Conservation (phyloP, 192 early-diverging fungal species). For the Tieghemiomyces parasiticus region DNA sequence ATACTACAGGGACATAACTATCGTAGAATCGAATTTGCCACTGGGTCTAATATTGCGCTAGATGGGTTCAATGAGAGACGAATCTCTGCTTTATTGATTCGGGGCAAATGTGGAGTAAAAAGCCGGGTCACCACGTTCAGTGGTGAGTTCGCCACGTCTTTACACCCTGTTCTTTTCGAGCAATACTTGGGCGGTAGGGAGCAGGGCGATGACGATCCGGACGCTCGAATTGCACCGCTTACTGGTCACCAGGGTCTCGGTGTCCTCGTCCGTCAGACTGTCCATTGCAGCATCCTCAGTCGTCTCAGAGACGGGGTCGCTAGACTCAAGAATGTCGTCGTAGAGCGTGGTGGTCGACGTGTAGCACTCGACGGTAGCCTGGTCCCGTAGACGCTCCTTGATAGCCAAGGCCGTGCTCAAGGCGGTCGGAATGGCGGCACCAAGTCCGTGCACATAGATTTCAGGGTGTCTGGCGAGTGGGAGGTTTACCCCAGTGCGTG, state of each 20-base stretch:
- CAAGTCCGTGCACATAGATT: not conserved
- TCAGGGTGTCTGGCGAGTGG: not conserved
- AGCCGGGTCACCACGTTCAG: no score
- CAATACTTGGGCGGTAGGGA: not conserved
- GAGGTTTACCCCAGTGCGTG: not conserved
- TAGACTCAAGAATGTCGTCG: not conserved
- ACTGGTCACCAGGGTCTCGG: not conserved
- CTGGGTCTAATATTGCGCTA: no score
- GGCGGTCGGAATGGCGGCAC: not conserved
- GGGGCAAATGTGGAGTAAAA: no score
- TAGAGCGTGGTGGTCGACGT: not conserved
- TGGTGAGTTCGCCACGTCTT: no score
- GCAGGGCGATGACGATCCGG: not conserved
- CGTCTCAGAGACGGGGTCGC: not conserved
- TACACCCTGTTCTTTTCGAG: no score
- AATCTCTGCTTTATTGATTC: no score
- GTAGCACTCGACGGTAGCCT: not conserved
- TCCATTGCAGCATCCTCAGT: not conserved
- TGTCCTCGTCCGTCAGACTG: not conserved
- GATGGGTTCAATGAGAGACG: no score
- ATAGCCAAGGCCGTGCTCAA: not conserved
- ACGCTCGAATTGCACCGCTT: not conserved
- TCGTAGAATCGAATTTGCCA: no score
- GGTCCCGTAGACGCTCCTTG: not conserved
- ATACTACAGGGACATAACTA: no score